Base-by-base conservation (phyloP, 2,329 filamentous ascomycete species). In the Colletotrichum eremochloae region DNA sequence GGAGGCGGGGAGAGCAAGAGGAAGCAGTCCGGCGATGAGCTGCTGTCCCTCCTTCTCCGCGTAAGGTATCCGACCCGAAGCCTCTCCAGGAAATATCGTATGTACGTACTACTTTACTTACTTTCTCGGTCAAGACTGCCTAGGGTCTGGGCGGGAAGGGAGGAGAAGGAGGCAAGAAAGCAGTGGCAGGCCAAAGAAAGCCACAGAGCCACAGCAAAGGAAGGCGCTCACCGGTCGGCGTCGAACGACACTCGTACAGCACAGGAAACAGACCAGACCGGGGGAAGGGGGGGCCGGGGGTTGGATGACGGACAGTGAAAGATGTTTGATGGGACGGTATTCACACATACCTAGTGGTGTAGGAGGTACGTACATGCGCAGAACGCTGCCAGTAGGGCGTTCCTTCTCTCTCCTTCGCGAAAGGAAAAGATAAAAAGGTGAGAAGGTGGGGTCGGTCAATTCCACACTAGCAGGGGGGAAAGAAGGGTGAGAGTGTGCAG, bases 271-370 rank as follows among this genome's bases (percentile, higher is more conserved):
- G 36, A 31, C 31, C 14, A 24, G 24, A 24, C 24, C 24, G 24
- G 24, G 33, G 33, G 38, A 24, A 29, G 38, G 38, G 3, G 44
- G 20, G 44, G 44, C 8, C 58, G 42, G 57, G 58, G 65, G 58
- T 40, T 38, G n/a, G 33, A 38, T 60, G 52, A 63, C 53, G 60
- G 53, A 69, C 69, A 72, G 60, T 69, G 53, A 63, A 48, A 52
- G 56, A 68, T 68, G 64, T 63, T 71, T 71, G 68, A 68, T 71
- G 42, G 60, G 44, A 63, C 60, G 8, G 60, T 50, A 24, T 24
- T 24, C 24, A 24, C 1, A 24, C 24, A 24, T 24, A 24, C 24
- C 24, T 24, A 24, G 24, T 24, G 24, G 24, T 24, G 24, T 24
- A 24, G 24, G 24, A 24, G 24, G 24, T 24, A 24, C 24, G 24